These are phyloP conservation scores for Pelargonium nanum DNA, from an alignment of 345 rosid genomes.

Conservation along the genomic window DNA sequence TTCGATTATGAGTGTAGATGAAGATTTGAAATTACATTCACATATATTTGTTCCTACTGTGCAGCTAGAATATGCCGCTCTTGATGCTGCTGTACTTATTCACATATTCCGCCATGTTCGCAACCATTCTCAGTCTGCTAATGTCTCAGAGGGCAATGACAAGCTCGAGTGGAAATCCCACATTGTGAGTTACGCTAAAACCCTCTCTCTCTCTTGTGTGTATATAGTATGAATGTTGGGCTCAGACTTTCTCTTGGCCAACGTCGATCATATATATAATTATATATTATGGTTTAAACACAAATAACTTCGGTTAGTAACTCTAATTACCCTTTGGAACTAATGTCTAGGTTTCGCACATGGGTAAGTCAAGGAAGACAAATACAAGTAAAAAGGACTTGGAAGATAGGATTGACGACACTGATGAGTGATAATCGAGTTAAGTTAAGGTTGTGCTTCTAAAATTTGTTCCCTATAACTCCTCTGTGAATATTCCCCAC, in stretches of 20 bases:
- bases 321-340: background rate
- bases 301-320: background rate
- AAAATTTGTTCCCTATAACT: background rate
- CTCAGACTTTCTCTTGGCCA: background rate
- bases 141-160: constrained; percentile 23
- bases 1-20: too few species aligned
- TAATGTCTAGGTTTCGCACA: constrained; percentile 42
- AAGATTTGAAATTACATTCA: background rate
- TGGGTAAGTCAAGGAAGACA: constrained; percentile 35
- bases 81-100: constrained; percentile 81
- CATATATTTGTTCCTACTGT: constrained; percentile 1
- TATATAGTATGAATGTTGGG: too few species aligned
- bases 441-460: too few species aligned
- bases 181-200: constrained; percentile 37
- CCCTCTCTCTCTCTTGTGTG: background rate
- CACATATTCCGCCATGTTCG: constrained; percentile 56
- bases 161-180: constrained; percentile 67
- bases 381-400: constrained; percentile 14
- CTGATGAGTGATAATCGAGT: background rate
- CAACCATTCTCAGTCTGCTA: constrained; percentile 29
- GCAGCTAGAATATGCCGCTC: constrained; percentile 93
- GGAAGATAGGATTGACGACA: background rate
- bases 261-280: too few species aligned
- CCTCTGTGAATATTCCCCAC: background rate
- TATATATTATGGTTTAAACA: background rate